phyloP scores from a whole-genome alignment of 2,329 filamentous ascomycete species.

The Aureobasidium sp. region DNA sequence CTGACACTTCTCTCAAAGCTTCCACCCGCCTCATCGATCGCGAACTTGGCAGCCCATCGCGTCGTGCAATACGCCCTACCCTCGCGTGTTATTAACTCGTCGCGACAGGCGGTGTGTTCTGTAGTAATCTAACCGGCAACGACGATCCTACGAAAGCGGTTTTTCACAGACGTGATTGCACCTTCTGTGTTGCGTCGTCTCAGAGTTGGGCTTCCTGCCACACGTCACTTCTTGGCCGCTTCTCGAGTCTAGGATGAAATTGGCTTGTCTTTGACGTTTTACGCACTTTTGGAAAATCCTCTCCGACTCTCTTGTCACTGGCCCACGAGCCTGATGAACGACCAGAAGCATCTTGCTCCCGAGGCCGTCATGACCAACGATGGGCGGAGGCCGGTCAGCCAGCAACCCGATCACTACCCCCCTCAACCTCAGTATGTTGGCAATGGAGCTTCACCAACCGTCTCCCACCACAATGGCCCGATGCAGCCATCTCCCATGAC shows the following conservation, averaged over 20 bases:
- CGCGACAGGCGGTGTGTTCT: conserved; percentile 3
- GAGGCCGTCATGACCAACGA: conserved; percentile 10
- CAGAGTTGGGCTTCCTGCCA: conserved; percentile 2
- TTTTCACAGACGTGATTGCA: background rate
- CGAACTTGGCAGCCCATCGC: conserved; percentile 6
- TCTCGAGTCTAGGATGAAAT: conserved; percentile 1
- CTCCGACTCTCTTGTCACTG: background rate
- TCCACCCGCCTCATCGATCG: conserved; percentile 4
- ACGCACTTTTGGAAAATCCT: background rate
- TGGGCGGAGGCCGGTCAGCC: background rate
- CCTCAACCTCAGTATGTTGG: conserved; percentile 7
- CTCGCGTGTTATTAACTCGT: background rate
- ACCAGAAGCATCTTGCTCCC: conserved; percentile 5
- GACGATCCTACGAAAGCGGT: no score
- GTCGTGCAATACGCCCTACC: background rate
- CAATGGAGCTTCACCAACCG: conserved; percentile 7
- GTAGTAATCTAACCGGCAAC: background rate
- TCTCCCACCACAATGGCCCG: conserved; percentile 5
- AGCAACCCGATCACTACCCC: conserved; percentile 10
- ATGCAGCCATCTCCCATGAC: conserved; percentile 10
- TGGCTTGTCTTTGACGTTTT: background rate
- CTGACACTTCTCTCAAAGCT: background rate
- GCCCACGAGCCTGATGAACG: conserved; percentile 1
- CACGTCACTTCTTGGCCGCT: conserved; percentile 1
- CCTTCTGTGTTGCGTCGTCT: conserved; percentile 1